A percentile compares a stretch with the other conserved stretches of the same genome.
Conservation (phyloP, 805 yeast species). For the Candida dendrica region DNA sequence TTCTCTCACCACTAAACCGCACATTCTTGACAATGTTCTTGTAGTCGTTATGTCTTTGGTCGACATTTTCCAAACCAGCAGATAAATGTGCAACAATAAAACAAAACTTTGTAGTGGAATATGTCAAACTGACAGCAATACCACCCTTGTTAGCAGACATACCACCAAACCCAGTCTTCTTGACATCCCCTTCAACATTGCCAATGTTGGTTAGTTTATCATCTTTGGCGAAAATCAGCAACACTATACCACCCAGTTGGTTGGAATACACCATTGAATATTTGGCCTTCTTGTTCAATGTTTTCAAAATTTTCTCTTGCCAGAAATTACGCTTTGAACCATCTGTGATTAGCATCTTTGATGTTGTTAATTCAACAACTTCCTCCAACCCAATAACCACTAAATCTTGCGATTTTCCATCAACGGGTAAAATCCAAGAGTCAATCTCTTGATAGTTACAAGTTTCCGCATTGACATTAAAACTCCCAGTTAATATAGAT, state of each 20-base stretch:
- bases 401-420: constrained; percentile 48
- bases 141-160: constrained; percentile 81
- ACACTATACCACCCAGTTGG: constrained; percentile 79
- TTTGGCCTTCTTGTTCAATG: constrained; percentile 36
- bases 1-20: constrained; percentile 48
- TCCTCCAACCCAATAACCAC: constrained; percentile 86
- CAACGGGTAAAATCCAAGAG: constrained; percentile 74
- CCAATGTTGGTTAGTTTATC: constrained; percentile 44
- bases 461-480: constrained; percentile 72
- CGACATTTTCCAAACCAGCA: constrained; percentile 78
- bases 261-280: constrained; percentile 63
- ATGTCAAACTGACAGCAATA: constrained; percentile 58
- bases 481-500: constrained; percentile 74
- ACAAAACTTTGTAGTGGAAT: constrained; percentile 65
- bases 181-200: constrained; percentile 62
- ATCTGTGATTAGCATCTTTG: constrained; percentile 78
- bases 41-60: constrained; percentile 82
- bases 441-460: constrained; percentile 37
- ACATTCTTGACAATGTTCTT: constrained; percentile 69
- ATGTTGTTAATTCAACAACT: constrained; percentile 75
- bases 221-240: constrained; percentile 60
- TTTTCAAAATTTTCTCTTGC: constrained; percentile 53
- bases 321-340: constrained; percentile 50
- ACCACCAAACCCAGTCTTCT: constrained; percentile 93
- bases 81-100: constrained; percentile 86